Evolutionary conservation across 164 flowering plant genomes (phyloP).

Genomic region (Stephania cephalantha): DNA sequence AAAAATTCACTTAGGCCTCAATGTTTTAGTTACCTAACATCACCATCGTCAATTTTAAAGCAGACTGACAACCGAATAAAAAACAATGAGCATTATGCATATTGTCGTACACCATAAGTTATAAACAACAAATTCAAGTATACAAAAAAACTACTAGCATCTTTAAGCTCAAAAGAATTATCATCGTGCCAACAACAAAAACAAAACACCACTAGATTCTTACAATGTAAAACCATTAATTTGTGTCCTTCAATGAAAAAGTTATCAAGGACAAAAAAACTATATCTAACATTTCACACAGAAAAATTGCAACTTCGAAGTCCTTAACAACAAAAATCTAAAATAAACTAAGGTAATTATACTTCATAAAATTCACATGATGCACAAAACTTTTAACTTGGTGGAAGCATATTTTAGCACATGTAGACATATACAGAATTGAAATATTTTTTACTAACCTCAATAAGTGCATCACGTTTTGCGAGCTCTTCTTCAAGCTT

Average conservation of each 20-base stretch:
- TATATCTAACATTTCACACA: not conserved
- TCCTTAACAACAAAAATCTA: not conserved
- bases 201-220: not conserved
- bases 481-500: conserved; percentile 93
- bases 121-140: not conserved
- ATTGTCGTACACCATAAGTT: not conserved
- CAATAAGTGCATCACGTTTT: conserved; percentile 92
- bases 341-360: not conserved
- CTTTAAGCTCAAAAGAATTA: not conserved
- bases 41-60: too few relatives aligned
- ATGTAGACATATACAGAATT: not conserved
- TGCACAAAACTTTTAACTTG: not conserved
- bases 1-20: too few relatives aligned
- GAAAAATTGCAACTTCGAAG: not conserved
- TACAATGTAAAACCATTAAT: not conserved
- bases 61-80: too few relatives aligned
- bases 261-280: not conserved
- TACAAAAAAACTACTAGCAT: not conserved
- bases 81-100: not conserved
- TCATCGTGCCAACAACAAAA: not conserved
- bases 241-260: not conserved
- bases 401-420: not conserved
- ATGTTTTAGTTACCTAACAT: too few relatives aligned
- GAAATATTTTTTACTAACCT: conserved; percentile 41
- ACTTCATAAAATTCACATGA: not conserved